A percentile compares a stretch with the other conserved stretches of the same genome.
phyloP scores from a whole-genome alignment of 768 basidiomycete genomes.

The Candolleomyces efflorescens region DNA sequence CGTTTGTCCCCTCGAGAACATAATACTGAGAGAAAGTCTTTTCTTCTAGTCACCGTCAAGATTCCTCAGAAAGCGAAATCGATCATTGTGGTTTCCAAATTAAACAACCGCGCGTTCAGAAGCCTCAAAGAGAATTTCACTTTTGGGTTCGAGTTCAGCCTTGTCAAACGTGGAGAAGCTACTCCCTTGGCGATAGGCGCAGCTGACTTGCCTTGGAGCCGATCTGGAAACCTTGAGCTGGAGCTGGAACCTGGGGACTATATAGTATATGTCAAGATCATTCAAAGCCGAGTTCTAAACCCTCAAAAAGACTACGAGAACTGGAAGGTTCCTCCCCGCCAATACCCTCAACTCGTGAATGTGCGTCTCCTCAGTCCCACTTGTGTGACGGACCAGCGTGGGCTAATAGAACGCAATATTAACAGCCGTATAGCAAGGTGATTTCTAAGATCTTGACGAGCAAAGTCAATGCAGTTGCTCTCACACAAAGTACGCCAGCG shows the following conservation, averaged over 20 bases:
- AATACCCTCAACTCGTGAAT: neutral
- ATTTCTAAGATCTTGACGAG: conserved; percentile 2
- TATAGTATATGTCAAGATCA: conserved; percentile 29
- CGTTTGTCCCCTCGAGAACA: conserved; percentile 17
- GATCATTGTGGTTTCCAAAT: conserved; percentile 41
- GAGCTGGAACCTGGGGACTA: conserved; percentile 34
- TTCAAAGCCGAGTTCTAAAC: neutral
- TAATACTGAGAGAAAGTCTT: neutral
- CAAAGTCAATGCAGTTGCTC: conserved; percentile 9
- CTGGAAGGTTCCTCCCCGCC: neutral
- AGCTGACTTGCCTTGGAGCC: conserved; percentile 17
- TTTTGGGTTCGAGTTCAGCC: conserved; percentile 39
- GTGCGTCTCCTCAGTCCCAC: neutral
- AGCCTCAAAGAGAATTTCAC: conserved; percentile 28
- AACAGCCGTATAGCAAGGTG: neutral
- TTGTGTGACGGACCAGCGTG: too few species aligned
- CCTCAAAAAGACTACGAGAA: conserved; percentile 1
- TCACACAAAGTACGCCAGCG: conserved; percentile 9
- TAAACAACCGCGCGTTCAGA: conserved; percentile 40
- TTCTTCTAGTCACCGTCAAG: neutral
- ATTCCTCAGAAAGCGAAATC: conserved; percentile 12
- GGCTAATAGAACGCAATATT: neutral
- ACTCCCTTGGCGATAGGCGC: conserved; percentile 21
- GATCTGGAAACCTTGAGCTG: conserved; percentile 29
- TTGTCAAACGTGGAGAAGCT: conserved; percentile 35